phyloP scores from a whole-genome alignment of 2,329 filamentous ascomycete genomes.

The Westerdykella aurantiaca region DNA sequence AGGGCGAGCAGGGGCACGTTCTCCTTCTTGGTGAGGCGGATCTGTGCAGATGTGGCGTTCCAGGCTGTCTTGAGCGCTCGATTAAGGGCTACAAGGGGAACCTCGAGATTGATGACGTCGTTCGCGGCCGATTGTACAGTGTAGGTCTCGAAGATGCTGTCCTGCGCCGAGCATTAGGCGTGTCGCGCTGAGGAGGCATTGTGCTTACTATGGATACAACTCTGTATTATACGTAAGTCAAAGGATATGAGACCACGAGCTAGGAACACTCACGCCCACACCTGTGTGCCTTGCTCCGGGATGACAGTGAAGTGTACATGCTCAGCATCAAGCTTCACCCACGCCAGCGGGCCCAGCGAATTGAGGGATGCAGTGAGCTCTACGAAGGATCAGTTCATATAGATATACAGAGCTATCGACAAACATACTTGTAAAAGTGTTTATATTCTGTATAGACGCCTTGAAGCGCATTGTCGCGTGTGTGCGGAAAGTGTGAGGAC shows the following conservation, averaged over 20 bases:
- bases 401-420: background rate
- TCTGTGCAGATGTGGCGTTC: conserved; percentile 71
- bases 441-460: conserved; percentile 48
- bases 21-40: conserved; percentile 90
- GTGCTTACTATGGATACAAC: conserved; percentile 39
- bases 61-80: conserved; percentile 86
- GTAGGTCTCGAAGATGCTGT: conserved; percentile 86
- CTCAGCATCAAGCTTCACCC: conserved; percentile 83
- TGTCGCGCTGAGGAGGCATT: conserved; percentile 14
- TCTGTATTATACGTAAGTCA: conserved; percentile 23
- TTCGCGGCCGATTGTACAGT: conserved; percentile 77
- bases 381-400: conserved; percentile 23
- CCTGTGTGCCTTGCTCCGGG: conserved; percentile 88
- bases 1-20: conserved; percentile 79
- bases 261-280: conserved; percentile 70
- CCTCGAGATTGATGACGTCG: conserved; percentile 94
- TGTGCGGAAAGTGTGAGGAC: background rate
- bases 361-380: conserved; percentile 59
- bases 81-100: conserved; percentile 80
- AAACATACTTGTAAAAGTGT: conserved; percentile 48
- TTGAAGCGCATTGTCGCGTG: conserved; percentile 47
- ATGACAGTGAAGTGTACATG: conserved; percentile 92
- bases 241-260: conserved; percentile 2
- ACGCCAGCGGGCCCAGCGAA: conserved; percentile 74
- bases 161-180: conserved; percentile 44